These are phyloP conservation scores for Podila clonocystis DNA, from an alignment of 192 early-diverging fungal species.

Conservation along the genomic window DNA sequence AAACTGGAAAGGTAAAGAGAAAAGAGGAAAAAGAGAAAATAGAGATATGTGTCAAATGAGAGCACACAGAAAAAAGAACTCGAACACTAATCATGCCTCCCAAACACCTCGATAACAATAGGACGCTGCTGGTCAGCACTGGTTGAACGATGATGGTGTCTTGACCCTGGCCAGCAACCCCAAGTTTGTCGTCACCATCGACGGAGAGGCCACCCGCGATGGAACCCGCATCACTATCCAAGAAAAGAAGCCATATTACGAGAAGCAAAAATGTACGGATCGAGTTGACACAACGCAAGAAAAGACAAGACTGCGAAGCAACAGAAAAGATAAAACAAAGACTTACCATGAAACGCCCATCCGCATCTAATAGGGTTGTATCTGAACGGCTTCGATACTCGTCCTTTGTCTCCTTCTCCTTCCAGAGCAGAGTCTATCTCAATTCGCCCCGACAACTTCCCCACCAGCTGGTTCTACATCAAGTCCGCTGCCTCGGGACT, in stretches of 20 bases:
- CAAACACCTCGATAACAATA: neutral
- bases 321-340: neutral
- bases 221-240: slow-evolving; percentile 47
- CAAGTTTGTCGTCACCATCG: slow-evolving; percentile 45
- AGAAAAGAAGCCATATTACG: slow-evolving; percentile 50
- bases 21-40: neutral
- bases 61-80: neutral
- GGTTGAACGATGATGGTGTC: slow-evolving; percentile 51
- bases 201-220: slow-evolving; percentile 41
- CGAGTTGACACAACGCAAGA: neutral
- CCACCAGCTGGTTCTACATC: slow-evolving; percentile 51
- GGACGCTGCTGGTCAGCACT: slow-evolving; percentile 47
- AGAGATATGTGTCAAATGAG: too few species aligned
- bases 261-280: slow-evolving; percentile 45
- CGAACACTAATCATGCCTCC: neutral
- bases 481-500: slow-evolving; percentile 45
- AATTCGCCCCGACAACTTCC: slow-evolving; percentile 48
- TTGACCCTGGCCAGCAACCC: slow-evolving; percentile 46
- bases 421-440: slow-evolving; percentile 51
- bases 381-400: slow-evolving; percentile 16
- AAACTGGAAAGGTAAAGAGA: slow-evolving; percentile 49
- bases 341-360: neutral
- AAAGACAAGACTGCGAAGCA: neutral
- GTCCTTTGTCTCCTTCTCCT: slow-evolving; percentile 28
- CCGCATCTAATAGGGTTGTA: slow-evolving; percentile 21